phyloP scores from a whole-genome alignment of 306 rosid genomes.

The Mucuna pruriens region DNA sequence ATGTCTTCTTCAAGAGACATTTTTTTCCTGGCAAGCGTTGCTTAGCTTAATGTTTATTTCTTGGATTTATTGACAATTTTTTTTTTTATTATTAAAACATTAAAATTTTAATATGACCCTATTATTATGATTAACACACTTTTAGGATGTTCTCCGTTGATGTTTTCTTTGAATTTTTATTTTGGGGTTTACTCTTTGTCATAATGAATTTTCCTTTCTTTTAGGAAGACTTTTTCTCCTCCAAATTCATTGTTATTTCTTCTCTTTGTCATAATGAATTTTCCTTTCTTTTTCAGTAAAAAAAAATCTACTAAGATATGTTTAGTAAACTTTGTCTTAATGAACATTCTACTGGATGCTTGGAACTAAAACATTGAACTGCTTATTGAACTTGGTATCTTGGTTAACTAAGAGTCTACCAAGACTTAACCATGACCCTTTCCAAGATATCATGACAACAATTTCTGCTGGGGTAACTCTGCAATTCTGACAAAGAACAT shows the following conservation, averaged over 20 bases:
- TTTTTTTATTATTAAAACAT: neutral
- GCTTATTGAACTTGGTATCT: neutral
- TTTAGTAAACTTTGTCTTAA: too few species aligned
- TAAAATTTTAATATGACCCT: neutral
- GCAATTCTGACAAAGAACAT: neutral
- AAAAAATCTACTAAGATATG: too few species aligned
- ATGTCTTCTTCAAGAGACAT: neutral
- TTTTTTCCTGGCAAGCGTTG: neutral
- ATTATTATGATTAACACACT: neutral
- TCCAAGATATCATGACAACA: neutral
- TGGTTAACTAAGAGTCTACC: neutral
- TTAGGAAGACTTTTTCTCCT: neutral
- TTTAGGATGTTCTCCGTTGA: neutral
- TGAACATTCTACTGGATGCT: neutral
- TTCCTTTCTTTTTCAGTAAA: neutral
- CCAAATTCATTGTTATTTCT: neutral
- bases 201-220: too few species aligned
- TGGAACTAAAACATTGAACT: neutral
- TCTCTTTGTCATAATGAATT: neutral
- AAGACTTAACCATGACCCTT: neutral
- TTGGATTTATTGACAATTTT: neutral
- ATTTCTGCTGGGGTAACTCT: neutral
- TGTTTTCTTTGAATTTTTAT: neutral
- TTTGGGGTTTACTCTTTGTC: neutral
- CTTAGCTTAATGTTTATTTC: neutral